Percentiles rank a stretch among this genome's conserved stretches.
phyloP scores from a whole-genome alignment of 2,329 filamentous ascomycete species.

The Penicillium brevicompactum region DNA sequence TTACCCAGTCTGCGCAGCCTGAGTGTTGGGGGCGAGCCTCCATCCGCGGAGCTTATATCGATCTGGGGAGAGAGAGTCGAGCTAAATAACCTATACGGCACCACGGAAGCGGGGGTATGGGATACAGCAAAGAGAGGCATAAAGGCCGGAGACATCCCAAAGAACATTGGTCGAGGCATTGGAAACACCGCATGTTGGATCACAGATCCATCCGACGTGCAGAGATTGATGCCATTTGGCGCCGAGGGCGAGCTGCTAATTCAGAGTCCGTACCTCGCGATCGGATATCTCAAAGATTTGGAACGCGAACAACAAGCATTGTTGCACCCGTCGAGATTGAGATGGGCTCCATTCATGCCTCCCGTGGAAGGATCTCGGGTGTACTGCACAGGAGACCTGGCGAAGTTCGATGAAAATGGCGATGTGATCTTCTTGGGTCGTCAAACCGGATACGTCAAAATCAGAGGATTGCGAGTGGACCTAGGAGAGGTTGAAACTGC shows the following conservation, averaged over 20 bases:
- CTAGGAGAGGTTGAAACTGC: neutral
- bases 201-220: neutral
- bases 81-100: neutral
- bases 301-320: neutral
- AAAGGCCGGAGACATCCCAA: neutral
- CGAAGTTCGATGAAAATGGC: neutral
- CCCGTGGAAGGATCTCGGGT: neutral
- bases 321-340: neutral
- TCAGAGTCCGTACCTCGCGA: neutral
- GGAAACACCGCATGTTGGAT: constrained; percentile 6
- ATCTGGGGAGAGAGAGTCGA: neutral
- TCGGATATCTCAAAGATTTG: neutral
- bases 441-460: neutral
- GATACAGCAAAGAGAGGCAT: neutral
- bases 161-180: constrained; percentile 4
- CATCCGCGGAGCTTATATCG: neutral
- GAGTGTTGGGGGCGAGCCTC: neutral
- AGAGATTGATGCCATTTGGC: constrained; percentile 1
- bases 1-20: neutral
- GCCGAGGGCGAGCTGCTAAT: constrained; percentile 2
- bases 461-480: neutral
- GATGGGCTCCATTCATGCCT: neutral
- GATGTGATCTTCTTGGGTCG: neutral
- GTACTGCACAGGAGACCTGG: neutral
- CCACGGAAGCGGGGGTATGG: constrained; percentile 6